A percentile compares a stretch with the other conserved stretches of the same genome.
phyloP scores from a whole-genome alignment of 2,329 filamentous ascomycete species.

The Curvularia hawaiiensis region DNA sequence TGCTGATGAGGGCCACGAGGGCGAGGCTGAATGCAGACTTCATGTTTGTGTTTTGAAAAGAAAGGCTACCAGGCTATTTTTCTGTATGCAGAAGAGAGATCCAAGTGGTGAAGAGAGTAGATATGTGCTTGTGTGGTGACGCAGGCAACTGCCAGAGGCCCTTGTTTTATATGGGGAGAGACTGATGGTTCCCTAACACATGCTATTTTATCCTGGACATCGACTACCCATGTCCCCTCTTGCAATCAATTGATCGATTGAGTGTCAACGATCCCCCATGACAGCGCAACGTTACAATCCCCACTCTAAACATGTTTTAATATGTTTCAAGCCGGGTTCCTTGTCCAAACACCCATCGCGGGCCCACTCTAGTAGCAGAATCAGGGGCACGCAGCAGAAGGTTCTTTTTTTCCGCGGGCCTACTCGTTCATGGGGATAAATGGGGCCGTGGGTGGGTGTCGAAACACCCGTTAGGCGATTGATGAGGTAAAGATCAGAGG shows the following conservation, averaged over 20 bases:
- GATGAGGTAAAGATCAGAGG: not conserved
- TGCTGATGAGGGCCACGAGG: slow-evolving; percentile 4
- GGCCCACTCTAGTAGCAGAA: not conserved
- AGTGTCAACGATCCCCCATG: not conserved
- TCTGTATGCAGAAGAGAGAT: not conserved
- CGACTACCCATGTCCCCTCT: not conserved
- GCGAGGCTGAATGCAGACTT: slow-evolving; percentile 7
- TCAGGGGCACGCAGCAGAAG: not conserved
- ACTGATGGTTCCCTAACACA: not conserved
- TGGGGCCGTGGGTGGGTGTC: not conserved
- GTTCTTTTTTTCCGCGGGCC: not conserved
- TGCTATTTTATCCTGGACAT: not conserved
- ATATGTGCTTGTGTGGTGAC: not conserved
- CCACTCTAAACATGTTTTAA: not conserved
- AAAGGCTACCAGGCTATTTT: not conserved
- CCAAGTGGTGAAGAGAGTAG: not conserved
- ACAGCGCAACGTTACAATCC: not conserved
- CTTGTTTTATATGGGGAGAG: not conserved
- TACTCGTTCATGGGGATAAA: not conserved
- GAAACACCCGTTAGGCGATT: not conserved
- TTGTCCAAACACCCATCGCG: not conserved
- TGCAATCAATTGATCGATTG: not conserved
- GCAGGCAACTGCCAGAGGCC: not conserved
- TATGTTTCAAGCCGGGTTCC: not conserved
- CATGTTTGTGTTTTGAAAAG: slow-evolving; percentile 3